Evolutionary conservation across 768 basidiomycete genomes (phyloP), one percentile per base, ranked within the genome.

Genomic region (Phanerodontia chrysosporium): DNA sequence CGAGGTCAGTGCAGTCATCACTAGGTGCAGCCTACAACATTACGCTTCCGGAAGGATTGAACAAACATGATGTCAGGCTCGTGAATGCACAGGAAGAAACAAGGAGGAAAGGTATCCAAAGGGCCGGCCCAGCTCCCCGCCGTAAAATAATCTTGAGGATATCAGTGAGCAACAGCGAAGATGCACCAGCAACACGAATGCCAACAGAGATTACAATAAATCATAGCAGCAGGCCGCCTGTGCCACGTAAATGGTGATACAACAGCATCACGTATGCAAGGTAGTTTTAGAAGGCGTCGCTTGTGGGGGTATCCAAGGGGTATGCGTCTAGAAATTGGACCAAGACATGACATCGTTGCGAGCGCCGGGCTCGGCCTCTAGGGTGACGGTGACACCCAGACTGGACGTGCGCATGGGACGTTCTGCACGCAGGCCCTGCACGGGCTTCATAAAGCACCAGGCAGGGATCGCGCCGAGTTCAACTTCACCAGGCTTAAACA

Each of bases 381-480:
- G 63, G 62, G 83, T 75, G 45, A 89, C 78, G 8, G 80, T 84
- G 60, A 87, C 80, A 12, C 85, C 86, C n/a, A 88, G 67, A 32
- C 85, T 87, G 45, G 76, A 69, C 51, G 75, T 82, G 29, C 90
- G 81, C 64, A 87, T 73, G 1, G 90, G 89, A 22, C 90, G 78
- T 63, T 84, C 82, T 3, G 82, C 79, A 39, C 76, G 72, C 56
- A 86, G 74, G 3, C 85, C 86, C 60, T 82, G 80, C 49, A 80
- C 77, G 32, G 85, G 80, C 65, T 83, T 84, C 62, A 83, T 57
- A 78, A 92, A 90, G 67, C 82, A 85, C 88, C 89, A 92, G 6
- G 86, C 83, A 12, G 90, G 90, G 2, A 90, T 82, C 30, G 86
- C 79, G 39, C 90, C 90, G 18, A 90, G 70, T 67, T 90, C 88